Base-by-base conservation (phyloP, 2,329 filamentous ascomycete genomes). In the Aphanoascus verrucosus region DNA sequence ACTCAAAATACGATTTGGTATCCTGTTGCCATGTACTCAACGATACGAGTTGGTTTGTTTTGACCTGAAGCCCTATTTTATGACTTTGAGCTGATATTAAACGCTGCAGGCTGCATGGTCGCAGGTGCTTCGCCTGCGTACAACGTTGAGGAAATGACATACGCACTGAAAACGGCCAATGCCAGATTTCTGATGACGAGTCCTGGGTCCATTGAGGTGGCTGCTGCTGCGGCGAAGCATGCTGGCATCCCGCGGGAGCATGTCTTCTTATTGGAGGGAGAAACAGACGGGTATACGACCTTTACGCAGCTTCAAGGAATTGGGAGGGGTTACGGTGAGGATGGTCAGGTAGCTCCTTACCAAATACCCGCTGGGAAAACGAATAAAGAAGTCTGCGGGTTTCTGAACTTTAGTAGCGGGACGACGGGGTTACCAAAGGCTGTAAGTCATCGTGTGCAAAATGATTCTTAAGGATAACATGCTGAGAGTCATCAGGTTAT, bases 1-100 rank as follows among this genome's bases (percentile, higher is more conserved):
- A 77, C 75, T 49, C 77, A 77, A 19, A 85, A 85, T 61, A 81
- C 78, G 9, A 77, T 85, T 49, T 84, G 80, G 80, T 84, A 83
- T 61, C 81, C 82, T 0, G 76, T 83, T 5, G 80, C 78, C n/a
- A 79, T 84, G 72, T 74, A 80, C 53, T 75, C 76, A 0, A 75
- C 76, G 1, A 68, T 81, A 6, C 73, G 77, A 9, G 73, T 58
- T 23, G 40, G 54, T 53, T 28, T 34, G 17, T 53, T 23, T 41
- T 3, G 7, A 7, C 14, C 28, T 15, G 7, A 43, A 12, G 19
- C 34, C 23, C 6, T 32, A 14, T 7, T 19, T 9, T 19, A 12
- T 17, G 5, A 41, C 35, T 34, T 11, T 38, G 14, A 6, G 17
- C 31, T 52, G 19, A 50, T 9, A 32, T 32, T 2, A 20, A 19